Evolutionary conservation across 192 early-diverging fungal species (phyloP).

Genomic region (Thamnidium elegans): DNA sequence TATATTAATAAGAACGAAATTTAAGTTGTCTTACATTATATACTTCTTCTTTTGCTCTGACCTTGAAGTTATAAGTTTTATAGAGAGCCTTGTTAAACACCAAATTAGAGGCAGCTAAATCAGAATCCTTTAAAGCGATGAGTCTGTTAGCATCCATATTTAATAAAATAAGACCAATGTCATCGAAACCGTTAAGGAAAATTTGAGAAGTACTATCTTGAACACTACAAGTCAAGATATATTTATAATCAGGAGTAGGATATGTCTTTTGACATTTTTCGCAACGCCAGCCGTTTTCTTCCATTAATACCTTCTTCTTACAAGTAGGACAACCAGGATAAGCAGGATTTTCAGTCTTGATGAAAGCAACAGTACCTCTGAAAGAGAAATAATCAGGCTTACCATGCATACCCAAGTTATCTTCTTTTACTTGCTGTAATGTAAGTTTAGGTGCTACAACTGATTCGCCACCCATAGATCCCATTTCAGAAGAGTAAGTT

Average conservation of each 20-base stretch:
- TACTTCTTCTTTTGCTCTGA: constrained; percentile 76
- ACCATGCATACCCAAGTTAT: background rate
- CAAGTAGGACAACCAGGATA: constrained; percentile 92
- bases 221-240: constrained; percentile 69
- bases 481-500: constrained; percentile 30
- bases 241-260: constrained; percentile 69
- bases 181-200: constrained; percentile 89
- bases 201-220: constrained; percentile 76
- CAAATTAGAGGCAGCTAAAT: constrained; percentile 21
- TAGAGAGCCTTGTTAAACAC: constrained; percentile 62
- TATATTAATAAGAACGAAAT: background rate
- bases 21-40: constrained; percentile 61
- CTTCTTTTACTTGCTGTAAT: constrained; percentile 1
- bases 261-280: constrained; percentile 81
- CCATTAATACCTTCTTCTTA: constrained; percentile 86
- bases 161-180: constrained; percentile 64
- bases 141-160: constrained; percentile 72
- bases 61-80: constrained; percentile 69
- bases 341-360: constrained; percentile 64
- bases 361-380: constrained; percentile 70
- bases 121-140: constrained; percentile 47
- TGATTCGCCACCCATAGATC: constrained; percentile 11
- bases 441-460: background rate
- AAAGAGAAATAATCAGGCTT: constrained; percentile 72
- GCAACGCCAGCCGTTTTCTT: constrained; percentile 77